Evolutionary conservation across 441 rosid genomes (phyloP).

Genomic region (Populus hybrid): DNA sequence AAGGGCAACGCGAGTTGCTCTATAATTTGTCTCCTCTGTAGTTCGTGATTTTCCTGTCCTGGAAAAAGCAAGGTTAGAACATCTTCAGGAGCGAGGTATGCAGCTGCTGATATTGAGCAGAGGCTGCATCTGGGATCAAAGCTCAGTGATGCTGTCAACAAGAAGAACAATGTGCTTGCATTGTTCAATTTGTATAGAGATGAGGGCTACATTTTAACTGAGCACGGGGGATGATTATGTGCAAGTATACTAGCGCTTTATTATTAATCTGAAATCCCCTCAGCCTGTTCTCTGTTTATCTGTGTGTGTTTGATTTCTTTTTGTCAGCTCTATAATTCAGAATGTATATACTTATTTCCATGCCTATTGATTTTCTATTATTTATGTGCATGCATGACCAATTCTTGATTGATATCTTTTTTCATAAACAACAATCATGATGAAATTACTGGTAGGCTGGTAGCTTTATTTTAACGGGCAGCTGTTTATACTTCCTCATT

Average conservation of each 20-base stretch:
- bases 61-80: not conserved
- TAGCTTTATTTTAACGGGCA: not conserved
- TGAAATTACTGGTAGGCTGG: too few relatives aligned
- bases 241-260: conserved; percentile 38
- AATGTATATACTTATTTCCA: not conserved
- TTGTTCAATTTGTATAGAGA: conserved; percentile 57
- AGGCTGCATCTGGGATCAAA: conserved; percentile 75
- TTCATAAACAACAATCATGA: too few relatives aligned
- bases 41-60: not conserved
- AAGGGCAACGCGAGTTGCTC: conserved; percentile 34
- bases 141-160: conserved; percentile 68
- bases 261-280: not conserved
- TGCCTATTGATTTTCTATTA: not conserved
- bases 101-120: conserved; percentile 40
- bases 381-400: too few relatives aligned
- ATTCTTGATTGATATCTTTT: too few relatives aligned
- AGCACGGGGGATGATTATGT: conserved; percentile 57
- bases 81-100: conserved; percentile 57
- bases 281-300: too few relatives aligned
- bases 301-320: too few relatives aligned
- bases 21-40: conserved; percentile 9
- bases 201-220: conserved; percentile 82
- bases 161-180: conserved; percentile 71
- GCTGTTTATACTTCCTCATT: not conserved
- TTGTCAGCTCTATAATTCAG: not conserved